These are phyloP conservation scores for Tetrahymena elliotti DNA, from an alignment of 73 alveolate species.

Conservation along the genomic window DNA sequence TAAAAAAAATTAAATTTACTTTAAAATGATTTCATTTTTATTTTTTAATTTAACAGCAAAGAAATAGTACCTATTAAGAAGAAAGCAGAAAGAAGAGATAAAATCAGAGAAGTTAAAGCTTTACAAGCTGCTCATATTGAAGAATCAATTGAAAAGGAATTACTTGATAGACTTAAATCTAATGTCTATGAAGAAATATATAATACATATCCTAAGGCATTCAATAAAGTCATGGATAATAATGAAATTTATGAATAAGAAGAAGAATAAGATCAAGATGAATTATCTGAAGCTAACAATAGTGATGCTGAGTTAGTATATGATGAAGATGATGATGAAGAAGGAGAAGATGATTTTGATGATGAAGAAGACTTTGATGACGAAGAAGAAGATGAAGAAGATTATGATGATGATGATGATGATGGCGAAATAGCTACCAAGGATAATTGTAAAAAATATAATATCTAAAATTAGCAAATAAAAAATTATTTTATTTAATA, in stretches of 20 bases:
- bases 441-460: constrained; percentile 6
- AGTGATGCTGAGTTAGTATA: constrained; percentile 57
- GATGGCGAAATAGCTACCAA: constrained; percentile 25
- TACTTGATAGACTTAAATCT: constrained; percentile 72
- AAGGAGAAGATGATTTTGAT: constrained; percentile 50
- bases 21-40: not conserved
- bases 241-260: constrained; percentile 57
- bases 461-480: not conserved
- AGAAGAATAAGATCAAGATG: constrained; percentile 45
- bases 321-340: constrained; percentile 62
- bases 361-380: constrained; percentile 57
- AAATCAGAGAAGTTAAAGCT: constrained; percentile 90
- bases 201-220: constrained; percentile 79
- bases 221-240: constrained; percentile 64
- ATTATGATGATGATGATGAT: constrained; percentile 21
- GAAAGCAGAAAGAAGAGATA: constrained; percentile 98
- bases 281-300: constrained; percentile 39
- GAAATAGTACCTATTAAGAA: constrained; percentile 89
- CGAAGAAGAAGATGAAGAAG: constrained; percentile 16
- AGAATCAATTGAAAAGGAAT: constrained; percentile 89
- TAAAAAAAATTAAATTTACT: not conserved
- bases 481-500: not conserved
- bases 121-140: constrained; percentile 86
- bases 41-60: constrained; percentile 51
- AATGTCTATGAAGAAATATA: constrained; percentile 86